Conservation (phyloP, 163 green algal species). For the Chlorella variabilis region DNA sequence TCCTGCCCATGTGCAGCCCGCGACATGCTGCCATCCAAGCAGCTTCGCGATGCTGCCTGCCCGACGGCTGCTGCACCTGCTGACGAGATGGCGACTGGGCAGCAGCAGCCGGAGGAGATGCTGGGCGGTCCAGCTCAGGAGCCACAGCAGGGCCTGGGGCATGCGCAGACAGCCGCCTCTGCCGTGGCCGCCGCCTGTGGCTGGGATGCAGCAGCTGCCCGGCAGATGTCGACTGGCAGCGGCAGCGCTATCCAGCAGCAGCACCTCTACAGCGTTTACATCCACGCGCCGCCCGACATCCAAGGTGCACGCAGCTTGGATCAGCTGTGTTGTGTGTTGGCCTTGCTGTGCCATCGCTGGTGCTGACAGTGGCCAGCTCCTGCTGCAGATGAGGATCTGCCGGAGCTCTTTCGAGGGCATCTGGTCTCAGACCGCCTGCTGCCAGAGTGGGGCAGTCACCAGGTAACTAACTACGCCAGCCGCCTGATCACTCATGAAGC, state of each 20-base stretch:
- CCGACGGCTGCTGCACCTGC: not conserved
- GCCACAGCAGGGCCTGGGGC: too few relatives aligned
- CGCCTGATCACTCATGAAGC: too few relatives aligned
- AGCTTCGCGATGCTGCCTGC: not conserved
- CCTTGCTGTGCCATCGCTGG: not conserved
- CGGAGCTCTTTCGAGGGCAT: constrained; percentile 19
- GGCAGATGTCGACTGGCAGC: not conserved
- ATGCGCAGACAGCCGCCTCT: too few relatives aligned
- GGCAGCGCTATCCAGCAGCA: constrained; percentile 4
- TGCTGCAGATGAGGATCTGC: constrained; percentile 22
- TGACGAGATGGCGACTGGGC: too few relatives aligned
- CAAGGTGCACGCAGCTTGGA: too few relatives aligned
- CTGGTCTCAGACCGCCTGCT: constrained; percentile 43
- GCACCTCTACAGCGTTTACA: constrained; percentile 39
- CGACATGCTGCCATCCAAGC: not conserved
- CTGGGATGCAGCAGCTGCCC: too few relatives aligned
- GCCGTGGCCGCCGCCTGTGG: constrained; percentile 10
- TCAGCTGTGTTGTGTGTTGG: too few relatives aligned
- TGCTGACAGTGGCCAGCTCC: too few relatives aligned
- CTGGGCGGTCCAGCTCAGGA: not conserved
- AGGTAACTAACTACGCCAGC: too few relatives aligned
- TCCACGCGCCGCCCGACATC: constrained; percentile 36
- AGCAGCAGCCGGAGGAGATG: not conserved
- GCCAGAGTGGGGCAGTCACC: constrained; percentile 45
- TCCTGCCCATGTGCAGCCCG: not conserved